Evolutionary conservation across 2,329 filamentous ascomycete genomes (phyloP).

Genomic region (Aspergillaceae sp.): DNA sequence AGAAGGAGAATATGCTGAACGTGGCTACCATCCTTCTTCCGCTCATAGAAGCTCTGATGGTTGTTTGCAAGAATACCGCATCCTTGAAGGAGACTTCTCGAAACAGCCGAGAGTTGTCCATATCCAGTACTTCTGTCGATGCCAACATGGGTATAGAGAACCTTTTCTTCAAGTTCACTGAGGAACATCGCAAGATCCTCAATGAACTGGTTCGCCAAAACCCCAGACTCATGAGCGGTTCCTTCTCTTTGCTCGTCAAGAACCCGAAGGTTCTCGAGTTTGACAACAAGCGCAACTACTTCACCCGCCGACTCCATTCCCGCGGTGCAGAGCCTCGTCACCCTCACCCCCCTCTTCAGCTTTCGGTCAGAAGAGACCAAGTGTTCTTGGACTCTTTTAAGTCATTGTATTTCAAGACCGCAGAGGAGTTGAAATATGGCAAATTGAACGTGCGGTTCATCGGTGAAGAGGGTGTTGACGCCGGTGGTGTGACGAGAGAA

Average conservation of each 20-base stretch:
- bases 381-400: slow-evolving; percentile 99
- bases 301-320: slow-evolving; percentile 83
- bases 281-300: slow-evolving; percentile 99
- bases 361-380: slow-evolving; percentile 83
- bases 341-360: slow-evolving; percentile 67
- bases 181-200: slow-evolving; percentile 93
- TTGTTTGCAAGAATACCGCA: slow-evolving; percentile 90
- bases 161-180: slow-evolving; percentile 94
- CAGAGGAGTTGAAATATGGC: slow-evolving; percentile 97
- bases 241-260: slow-evolving; percentile 90
- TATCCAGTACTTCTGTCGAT: slow-evolving; percentile 70
- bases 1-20: slow-evolving; percentile 91
- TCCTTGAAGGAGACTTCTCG: slow-evolving; percentile 61
- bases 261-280: slow-evolving; percentile 99
- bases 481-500: slow-evolving; percentile 91
- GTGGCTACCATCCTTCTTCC: slow-evolving; percentile 92
- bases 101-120: slow-evolving; percentile 56
- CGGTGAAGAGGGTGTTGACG: slow-evolving; percentile 94
- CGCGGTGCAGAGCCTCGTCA: slow-evolving; percentile 62
- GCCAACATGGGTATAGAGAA: slow-evolving; percentile 63
- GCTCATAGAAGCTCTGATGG: slow-evolving; percentile 94
- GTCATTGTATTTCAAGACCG: slow-evolving; percentile 92
- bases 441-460: slow-evolving; percentile 97
- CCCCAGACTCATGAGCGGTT: slow-evolving; percentile 96
- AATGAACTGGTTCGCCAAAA: slow-evolving; percentile 97